Percentiles rank a stretch among this genome's conserved stretches.
These are phyloP conservation scores for Lentinula boryana DNA, from an alignment of 768 basidiomycete species.

Conservation along the genomic window DNA sequence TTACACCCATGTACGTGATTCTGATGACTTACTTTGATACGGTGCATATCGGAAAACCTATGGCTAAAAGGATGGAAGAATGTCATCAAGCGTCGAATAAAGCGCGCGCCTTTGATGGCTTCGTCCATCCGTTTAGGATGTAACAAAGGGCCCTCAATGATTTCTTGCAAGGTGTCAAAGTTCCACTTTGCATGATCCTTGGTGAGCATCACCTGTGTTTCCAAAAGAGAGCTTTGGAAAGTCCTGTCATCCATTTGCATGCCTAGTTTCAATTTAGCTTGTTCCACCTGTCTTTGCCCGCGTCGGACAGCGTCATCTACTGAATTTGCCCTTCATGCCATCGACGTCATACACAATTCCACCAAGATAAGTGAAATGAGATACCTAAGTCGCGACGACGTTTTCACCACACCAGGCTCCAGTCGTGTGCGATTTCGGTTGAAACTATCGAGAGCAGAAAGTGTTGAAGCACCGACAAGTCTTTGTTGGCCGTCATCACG, in stretches of 20 bases:
- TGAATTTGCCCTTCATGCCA: constrained; percentile 57
- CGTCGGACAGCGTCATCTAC: constrained; percentile 82
- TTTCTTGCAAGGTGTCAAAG: constrained; percentile 79
- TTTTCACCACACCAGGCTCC: constrained; percentile 50
- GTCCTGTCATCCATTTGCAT: constrained; percentile 95
- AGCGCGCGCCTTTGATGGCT: constrained; percentile 84
- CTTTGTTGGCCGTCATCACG: constrained; percentile 73
- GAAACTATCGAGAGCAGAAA: constrained; percentile 88
- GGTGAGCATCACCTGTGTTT: constrained; percentile 83
- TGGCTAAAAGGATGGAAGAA: constrained; percentile 92
- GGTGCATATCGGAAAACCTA: constrained; percentile 79
- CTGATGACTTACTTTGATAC: constrained; percentile 44
- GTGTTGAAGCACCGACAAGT: constrained; percentile 76
- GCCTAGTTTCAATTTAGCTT: constrained; percentile 81
- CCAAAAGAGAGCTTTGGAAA: constrained; percentile 79
- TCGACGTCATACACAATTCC: background rate
- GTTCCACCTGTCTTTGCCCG: constrained; percentile 87
- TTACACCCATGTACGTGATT: background rate
- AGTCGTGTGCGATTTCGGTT: constrained; percentile 81
- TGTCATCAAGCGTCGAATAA: constrained; percentile 83
- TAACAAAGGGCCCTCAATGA: constrained; percentile 88
- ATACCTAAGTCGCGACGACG: constrained; percentile 57
- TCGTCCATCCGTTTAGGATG: constrained; percentile 93
- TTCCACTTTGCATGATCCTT: constrained; percentile 93
- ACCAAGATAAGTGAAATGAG: background rate